These are phyloP conservation scores for Fusarium temperatum DNA, from an alignment of 2,329 filamentous ascomycete genomes.

Conservation along the genomic window DNA sequence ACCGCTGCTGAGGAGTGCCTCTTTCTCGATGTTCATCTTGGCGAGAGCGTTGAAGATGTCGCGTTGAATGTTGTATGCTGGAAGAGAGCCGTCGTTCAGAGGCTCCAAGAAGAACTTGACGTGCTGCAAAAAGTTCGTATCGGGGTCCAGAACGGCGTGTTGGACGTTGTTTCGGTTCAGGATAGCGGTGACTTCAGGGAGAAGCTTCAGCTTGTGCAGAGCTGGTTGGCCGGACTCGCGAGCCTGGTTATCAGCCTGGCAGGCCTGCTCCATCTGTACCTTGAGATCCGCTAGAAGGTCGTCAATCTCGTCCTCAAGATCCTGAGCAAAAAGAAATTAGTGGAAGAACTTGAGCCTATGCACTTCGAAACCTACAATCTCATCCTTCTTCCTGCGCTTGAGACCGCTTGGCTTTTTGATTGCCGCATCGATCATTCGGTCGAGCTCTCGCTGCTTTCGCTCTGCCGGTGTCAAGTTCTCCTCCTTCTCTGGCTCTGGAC, in stretches of 20 bases:
- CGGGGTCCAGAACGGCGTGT: slow-evolving; percentile 87
- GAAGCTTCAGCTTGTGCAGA: slow-evolving; percentile 90
- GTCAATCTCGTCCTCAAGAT: slow-evolving; percentile 89
- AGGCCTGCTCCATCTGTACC: slow-evolving; percentile 88
- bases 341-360: background rate
- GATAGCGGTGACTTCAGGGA: slow-evolving; percentile 87
- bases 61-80: slow-evolving; percentile 96
- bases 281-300: slow-evolving; percentile 90
- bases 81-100: slow-evolving; percentile 90
- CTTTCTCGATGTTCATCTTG: slow-evolving; percentile 88
- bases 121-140: slow-evolving; percentile 93
- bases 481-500: slow-evolving; percentile 74
- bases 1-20: slow-evolving; percentile 86
- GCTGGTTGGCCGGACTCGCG: slow-evolving; percentile 83
- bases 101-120: slow-evolving; percentile 98
- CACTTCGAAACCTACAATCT: slow-evolving; percentile 70
- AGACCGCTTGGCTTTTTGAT: slow-evolving; percentile 76
- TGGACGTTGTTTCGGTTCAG: slow-evolving; percentile 90
- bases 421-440: slow-evolving; percentile 87
- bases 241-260: slow-evolving; percentile 83
- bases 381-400: slow-evolving; percentile 83
- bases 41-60: slow-evolving; percentile 86
- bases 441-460: slow-evolving; percentile 82
- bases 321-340: slow-evolving; percentile 59
- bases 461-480: slow-evolving; percentile 86